Percentiles rank a stretch among this genome's conserved stretches.
Conservation (phyloP, 1,284 basidiomycete genomes). For the Moesziomyces aphidis region DNA sequence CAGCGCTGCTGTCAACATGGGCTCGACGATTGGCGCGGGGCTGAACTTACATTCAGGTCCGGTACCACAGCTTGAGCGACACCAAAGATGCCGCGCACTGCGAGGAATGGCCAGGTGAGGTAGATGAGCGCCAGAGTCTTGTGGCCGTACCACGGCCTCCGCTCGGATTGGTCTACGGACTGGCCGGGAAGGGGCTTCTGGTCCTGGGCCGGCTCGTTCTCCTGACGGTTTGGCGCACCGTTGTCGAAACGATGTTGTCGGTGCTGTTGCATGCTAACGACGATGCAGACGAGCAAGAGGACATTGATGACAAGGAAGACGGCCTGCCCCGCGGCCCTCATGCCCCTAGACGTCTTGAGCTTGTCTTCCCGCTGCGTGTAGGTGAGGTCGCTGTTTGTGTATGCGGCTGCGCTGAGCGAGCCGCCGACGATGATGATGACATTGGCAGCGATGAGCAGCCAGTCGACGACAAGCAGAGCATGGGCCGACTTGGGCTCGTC, state of each 20-base stretch:
- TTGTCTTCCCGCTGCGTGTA: background rate
- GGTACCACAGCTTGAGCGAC: conserved; percentile 25
- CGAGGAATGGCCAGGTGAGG: conserved; percentile 42
- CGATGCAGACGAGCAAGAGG: conserved; percentile 16
- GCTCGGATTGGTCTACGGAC: background rate
- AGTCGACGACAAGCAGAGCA: conserved; percentile 9
- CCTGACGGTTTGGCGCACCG: background rate
- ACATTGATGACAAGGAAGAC: conserved; percentile 30
- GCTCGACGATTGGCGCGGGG: background rate
- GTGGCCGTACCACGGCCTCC: conserved; percentile 28
- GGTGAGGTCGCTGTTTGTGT: conserved; percentile 7
- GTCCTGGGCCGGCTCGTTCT: background rate
- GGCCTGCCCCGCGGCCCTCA: conserved; percentile 30
- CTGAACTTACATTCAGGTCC: conserved; percentile 26
- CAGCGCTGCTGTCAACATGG: conserved; percentile 1
- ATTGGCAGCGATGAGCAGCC: conserved; percentile 31
- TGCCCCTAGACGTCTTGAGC: conserved; percentile 7
- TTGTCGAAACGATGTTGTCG: conserved; percentile 1
- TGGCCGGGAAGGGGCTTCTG: background rate
- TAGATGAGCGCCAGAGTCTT: conserved; percentile 32
- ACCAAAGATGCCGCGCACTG: conserved; percentile 45
- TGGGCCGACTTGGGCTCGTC: background rate
- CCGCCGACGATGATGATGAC: conserved; percentile 38
- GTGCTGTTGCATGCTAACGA: conserved; percentile 23
- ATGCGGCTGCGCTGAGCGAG: conserved; percentile 15